Conservation (phyloP, 1,139 yeast genomes). For the Casaregolazyma lundiana region DNA sequence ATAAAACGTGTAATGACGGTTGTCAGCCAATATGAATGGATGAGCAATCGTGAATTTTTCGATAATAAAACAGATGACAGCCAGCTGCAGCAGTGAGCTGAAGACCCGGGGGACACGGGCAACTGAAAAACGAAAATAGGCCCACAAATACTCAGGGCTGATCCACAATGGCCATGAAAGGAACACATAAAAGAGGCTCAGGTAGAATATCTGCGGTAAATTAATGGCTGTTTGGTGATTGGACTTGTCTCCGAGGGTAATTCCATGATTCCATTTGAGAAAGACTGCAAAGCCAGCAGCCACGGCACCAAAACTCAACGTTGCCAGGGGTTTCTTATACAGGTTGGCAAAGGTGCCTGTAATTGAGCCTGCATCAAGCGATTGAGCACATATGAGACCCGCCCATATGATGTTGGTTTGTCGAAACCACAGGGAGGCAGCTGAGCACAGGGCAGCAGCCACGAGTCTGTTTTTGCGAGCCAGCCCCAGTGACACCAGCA, state of each 20-base stretch:
- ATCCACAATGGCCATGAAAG: conserved; percentile 57
- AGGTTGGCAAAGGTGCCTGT: conserved; percentile 1
- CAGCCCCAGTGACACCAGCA: conserved; percentile 47
- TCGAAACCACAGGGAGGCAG: conserved; percentile 54
- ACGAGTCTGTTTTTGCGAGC: conserved; percentile 22
- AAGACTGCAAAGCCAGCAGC: conserved; percentile 52
- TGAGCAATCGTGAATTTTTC: conserved; percentile 69
- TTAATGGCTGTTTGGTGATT: conserved; percentile 74
- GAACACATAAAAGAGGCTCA: conserved; percentile 54
- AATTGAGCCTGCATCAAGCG: conserved; percentile 14
- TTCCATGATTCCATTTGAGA: conserved; percentile 63
- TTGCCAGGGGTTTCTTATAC: conserved; percentile 15
- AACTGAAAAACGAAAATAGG: conserved; percentile 30
- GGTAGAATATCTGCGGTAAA: conserved; percentile 76
- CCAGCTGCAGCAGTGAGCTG: conserved; percentile 17
- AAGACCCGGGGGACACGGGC: conserved; percentile 16
- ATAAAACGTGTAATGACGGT: conserved; percentile 89
- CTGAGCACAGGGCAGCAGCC: conserved; percentile 23
- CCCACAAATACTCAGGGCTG: conserved; percentile 15
- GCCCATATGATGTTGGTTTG: conserved; percentile 93
- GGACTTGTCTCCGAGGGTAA: conserved; percentile 81
- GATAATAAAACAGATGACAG: conserved; percentile 46
- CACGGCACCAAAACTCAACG: conserved; percentile 52
- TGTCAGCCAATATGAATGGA: conserved; percentile 89
- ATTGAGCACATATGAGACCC: conserved; percentile 44